These are phyloP conservation scores for Geosmithia flava DNA, from an alignment of 2,329 filamentous ascomycete species.

Conservation along the genomic window DNA sequence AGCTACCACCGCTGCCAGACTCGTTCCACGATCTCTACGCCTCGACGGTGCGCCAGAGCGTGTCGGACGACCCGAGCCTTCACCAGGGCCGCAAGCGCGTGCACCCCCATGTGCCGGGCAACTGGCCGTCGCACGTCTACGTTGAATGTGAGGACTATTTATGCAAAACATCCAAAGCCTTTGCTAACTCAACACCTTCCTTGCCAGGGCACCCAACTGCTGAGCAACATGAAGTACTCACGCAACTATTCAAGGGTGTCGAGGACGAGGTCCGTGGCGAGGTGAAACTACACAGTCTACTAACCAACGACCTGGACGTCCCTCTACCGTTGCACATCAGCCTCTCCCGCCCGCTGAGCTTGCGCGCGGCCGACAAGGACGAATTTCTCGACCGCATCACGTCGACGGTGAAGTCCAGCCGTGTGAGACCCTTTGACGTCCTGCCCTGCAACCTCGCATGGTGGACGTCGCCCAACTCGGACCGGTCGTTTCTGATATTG, in stretches of 20 bases:
- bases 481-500: slow-evolving; percentile 79
- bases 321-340: slow-evolving; percentile 82
- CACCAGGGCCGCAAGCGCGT: slow-evolving; percentile 77
- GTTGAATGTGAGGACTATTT: slow-evolving; percentile 62
- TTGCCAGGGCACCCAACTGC: slow-evolving; percentile 41
- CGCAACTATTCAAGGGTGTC: slow-evolving; percentile 24
- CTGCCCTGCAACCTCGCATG: slow-evolving; percentile 30
- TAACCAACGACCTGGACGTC: slow-evolving; percentile 66
- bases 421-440: not conserved
- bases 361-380: slow-evolving; percentile 32
- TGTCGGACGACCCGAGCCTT: slow-evolving; percentile 68
- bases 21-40: slow-evolving; percentile 86
- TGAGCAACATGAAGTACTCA: slow-evolving; percentile 33
- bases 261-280: slow-evolving; percentile 15
- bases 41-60: slow-evolving; percentile 63
- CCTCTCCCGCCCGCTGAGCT: slow-evolving; percentile 67
- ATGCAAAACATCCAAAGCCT: not conserved
- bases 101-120: slow-evolving; percentile 73
- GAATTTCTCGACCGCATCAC: not conserved
- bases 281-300: slow-evolving; percentile 48
- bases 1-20: slow-evolving; percentile 62
- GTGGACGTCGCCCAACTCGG: slow-evolving; percentile 40
- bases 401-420: not conserved
- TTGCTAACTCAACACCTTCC: not conserved
- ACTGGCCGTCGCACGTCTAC: slow-evolving; percentile 90